A percentile compares a stretch with the other conserved stretches of the same genome.
Evolutionary conservation across 305 asterid species (phyloP).

Genomic region (Solanum hybrid): DNA sequence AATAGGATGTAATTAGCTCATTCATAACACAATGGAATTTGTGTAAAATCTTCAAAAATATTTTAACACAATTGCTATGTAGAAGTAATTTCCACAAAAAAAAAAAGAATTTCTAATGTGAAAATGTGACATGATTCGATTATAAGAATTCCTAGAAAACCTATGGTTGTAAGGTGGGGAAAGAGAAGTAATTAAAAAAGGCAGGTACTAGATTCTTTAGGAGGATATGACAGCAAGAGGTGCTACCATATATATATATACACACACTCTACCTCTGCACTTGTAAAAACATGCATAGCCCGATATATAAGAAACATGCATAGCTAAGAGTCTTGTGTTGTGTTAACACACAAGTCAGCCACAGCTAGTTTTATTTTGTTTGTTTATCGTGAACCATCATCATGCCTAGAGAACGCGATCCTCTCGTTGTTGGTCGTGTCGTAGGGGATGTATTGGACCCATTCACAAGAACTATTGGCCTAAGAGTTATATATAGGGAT

Average conservation of each 20-base stretch:
- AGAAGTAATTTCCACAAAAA: background rate
- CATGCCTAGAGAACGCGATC: constrained; percentile 7
- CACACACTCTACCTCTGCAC: background rate
- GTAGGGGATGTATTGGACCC: constrained; percentile 12
- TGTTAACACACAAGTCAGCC: background rate
- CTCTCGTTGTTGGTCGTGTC: constrained; percentile 5
- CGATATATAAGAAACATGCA: background rate
- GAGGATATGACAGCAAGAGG: background rate
- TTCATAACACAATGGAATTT: background rate
- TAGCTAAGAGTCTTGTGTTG: background rate
- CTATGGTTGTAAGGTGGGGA: background rate
- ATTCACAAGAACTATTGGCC: background rate
- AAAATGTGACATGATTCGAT: background rate
- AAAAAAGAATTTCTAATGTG: background rate
- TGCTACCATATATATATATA: background rate
- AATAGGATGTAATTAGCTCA: no score
- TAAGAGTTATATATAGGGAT: constrained; percentile 1
- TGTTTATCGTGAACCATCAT: background rate
- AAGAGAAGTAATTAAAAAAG: background rate
- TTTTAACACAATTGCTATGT: background rate
- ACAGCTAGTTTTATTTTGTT: background rate
- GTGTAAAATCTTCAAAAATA: background rate
- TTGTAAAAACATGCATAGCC: background rate
- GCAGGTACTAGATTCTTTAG: background rate
- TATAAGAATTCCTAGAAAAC: background rate